Conservation (phyloP, 148 eudicot species). For the Camellia japonica region DNA sequence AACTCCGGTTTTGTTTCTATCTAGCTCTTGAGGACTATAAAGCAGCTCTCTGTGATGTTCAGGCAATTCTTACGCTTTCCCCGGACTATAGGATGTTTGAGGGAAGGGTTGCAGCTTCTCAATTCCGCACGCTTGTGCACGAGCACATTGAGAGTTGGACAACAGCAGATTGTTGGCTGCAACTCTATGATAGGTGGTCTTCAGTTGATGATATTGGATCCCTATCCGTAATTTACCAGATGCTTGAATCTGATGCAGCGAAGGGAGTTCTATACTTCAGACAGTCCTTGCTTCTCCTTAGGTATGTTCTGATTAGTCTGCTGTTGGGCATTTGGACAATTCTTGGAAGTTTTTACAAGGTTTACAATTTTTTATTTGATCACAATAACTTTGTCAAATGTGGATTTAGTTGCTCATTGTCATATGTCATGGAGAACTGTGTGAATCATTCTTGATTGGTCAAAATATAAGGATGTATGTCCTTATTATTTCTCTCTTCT, state of each 20-base stretch:
- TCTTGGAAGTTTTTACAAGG: background rate
- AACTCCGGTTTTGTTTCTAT: conserved; percentile 78
- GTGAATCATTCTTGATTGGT: background rate
- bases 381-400: background rate
- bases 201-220: conserved; percentile 97
- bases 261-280: conserved; percentile 88
- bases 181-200: conserved; percentile 87
- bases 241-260: conserved; percentile 85
- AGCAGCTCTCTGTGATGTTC: conserved; percentile 76
- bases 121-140: conserved; percentile 59
- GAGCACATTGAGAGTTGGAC: conserved; percentile 77
- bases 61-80: conserved; percentile 79
- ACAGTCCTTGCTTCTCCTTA: conserved; percentile 86
- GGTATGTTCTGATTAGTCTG: conserved; percentile 36
- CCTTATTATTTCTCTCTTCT: background rate
- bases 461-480: background rate
- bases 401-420: background rate
- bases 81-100: conserved; percentile 81
- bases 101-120: conserved; percentile 68
- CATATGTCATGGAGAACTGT: background rate
- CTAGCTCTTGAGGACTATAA: conserved; percentile 66
- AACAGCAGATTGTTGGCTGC: conserved; percentile 93
- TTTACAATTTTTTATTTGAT: background rate
- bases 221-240: conserved; percentile 80
- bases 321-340: background rate